Evolutionary conservation across 192 early-diverging fungal genomes (phyloP).

Genomic region (Coemansia sp.): DNA sequence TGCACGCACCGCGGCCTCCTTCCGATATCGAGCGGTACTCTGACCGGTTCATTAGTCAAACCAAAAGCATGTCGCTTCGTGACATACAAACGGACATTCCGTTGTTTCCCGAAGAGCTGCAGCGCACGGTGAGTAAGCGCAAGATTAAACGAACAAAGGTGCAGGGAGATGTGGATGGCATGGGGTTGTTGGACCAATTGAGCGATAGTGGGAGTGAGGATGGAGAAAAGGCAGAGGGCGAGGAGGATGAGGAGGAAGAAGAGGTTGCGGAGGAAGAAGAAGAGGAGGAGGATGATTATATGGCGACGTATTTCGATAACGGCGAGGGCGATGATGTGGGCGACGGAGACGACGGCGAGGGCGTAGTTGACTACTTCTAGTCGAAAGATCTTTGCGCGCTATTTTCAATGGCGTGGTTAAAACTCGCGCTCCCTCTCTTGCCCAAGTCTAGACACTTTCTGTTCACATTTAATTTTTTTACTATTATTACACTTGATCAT

Average conservation of each 20-base stretch:
- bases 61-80: constrained; percentile 22
- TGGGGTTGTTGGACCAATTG: neutral
- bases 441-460: no score
- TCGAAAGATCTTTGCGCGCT: neutral
- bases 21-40: constrained; percentile 51
- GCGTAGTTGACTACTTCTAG: constrained; percentile 42
- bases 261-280: constrained; percentile 43
- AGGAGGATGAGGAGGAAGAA: constrained; percentile 21
- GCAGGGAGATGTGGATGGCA: neutral
- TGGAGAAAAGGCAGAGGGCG: constrained; percentile 23
- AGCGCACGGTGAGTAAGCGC: constrained; percentile 32
- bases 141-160: constrained; percentile 23
- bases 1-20: constrained; percentile 37
- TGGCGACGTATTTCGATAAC: constrained; percentile 55
- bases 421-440: no score
- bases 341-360: constrained; percentile 50
- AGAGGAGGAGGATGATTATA: constrained; percentile 51
- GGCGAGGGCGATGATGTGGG: constrained; percentile 54
- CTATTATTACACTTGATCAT: no score
- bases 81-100: constrained; percentile 31
- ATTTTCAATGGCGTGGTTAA: neutral
- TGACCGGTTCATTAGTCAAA: constrained; percentile 33
- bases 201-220: constrained; percentile 6
- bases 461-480: no score
- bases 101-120: constrained; percentile 52